A percentile compares a stretch with the other conserved stretches of the same genome.
Evolutionary conservation across 805 yeast genomes (phyloP).

Genomic region (Gaillardinia entomophila): DNA sequence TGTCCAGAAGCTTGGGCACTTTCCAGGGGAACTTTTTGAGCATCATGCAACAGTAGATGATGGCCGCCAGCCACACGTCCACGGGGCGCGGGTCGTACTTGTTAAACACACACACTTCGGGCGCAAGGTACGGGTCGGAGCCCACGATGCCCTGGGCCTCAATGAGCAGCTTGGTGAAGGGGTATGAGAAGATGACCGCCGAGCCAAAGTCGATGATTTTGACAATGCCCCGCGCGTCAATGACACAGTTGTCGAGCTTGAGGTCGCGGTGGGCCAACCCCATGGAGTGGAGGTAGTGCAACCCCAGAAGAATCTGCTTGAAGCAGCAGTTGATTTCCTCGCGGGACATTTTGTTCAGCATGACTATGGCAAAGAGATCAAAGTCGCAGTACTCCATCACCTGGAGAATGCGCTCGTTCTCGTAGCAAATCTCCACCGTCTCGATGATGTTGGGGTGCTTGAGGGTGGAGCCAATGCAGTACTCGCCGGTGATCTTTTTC

Average conservation of each 20-base stretch:
- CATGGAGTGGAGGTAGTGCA: slow-evolving; percentile 72
- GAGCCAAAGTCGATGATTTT: slow-evolving; percentile 92
- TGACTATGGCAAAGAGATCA: slow-evolving; percentile 89
- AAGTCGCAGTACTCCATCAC: slow-evolving; percentile 94
- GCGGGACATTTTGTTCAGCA: slow-evolving; percentile 82
- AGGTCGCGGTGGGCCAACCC: slow-evolving; percentile 91
- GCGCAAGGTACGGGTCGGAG: slow-evolving; percentile 86
- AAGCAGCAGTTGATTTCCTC: slow-evolving; percentile 85
- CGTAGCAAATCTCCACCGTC: slow-evolving; percentile 87
- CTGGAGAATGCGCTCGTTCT: slow-evolving; percentile 78
- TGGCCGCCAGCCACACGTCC: slow-evolving; percentile 90
- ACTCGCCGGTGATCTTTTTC: slow-evolving; percentile 89
- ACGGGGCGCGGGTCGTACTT: slow-evolving; percentile 90
- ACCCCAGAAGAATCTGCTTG: slow-evolving; percentile 77
- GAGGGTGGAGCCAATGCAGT: slow-evolving; percentile 86
- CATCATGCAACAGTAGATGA: slow-evolving; percentile 88
- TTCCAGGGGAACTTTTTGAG: slow-evolving; percentile 93
- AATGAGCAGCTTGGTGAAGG: slow-evolving; percentile 65
- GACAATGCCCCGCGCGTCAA: slow-evolving; percentile 75
- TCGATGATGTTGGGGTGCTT: slow-evolving; percentile 87
- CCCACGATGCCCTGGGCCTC: slow-evolving; percentile 85
- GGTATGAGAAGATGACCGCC: slow-evolving; percentile 86
- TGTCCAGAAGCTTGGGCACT: slow-evolving; percentile 76
- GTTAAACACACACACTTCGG: slow-evolving; percentile 79
- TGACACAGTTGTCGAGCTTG: slow-evolving; percentile 89